phyloP scores from a whole-genome alignment of 2,329 filamentous ascomycete genomes.

The Botryotinia convoluta region DNA sequence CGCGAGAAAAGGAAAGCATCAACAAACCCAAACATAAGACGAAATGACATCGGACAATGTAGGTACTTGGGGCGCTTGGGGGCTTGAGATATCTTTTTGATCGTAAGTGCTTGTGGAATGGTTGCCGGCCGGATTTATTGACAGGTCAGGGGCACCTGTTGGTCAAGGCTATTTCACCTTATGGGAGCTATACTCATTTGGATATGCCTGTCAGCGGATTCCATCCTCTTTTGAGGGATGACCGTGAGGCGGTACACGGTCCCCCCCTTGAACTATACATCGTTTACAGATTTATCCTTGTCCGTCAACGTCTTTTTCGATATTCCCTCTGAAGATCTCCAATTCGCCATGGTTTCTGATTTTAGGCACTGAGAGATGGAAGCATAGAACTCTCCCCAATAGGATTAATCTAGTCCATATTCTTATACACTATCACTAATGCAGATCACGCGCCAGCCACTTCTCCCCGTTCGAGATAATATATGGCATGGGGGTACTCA shows the following conservation, averaged over 20 bases:
- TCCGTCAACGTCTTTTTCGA: slow-evolving; percentile 32
- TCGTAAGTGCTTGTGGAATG: slow-evolving; percentile 14
- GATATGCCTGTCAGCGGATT: slow-evolving; percentile 29
- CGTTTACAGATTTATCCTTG: slow-evolving; percentile 26
- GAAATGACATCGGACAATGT: slow-evolving; percentile 13
- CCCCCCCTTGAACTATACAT: slow-evolving; percentile 26
- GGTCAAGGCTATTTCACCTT: slow-evolving; percentile 17
- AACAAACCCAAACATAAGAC: slow-evolving; percentile 13
- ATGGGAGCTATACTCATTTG: slow-evolving; percentile 25
- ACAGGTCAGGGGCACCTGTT: slow-evolving; percentile 28
- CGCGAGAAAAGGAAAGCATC: slow-evolving; percentile 23
- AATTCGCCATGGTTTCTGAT: slow-evolving; percentile 32
- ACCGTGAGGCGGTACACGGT: slow-evolving; percentile 31
- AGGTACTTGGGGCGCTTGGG: slow-evolving; percentile 24
- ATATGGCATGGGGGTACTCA: slow-evolving; percentile 23
- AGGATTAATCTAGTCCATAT: slow-evolving; percentile 21
- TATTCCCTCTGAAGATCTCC: slow-evolving; percentile 31
- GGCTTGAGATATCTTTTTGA: slow-evolving; percentile 16
- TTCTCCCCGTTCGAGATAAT: slow-evolving; percentile 29
- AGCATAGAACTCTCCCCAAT: slow-evolving; percentile 20
- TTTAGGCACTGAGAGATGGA: slow-evolving; percentile 32
- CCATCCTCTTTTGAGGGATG: slow-evolving; percentile 27
- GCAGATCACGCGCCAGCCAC: slow-evolving; percentile 38
- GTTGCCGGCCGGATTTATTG: slow-evolving; percentile 27
- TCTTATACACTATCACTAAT: slow-evolving; percentile 27